These are phyloP conservation scores for Caulochytrium protostelioides DNA, from an alignment of 371 early-diverging fungal species.

Conservation along the genomic window DNA sequence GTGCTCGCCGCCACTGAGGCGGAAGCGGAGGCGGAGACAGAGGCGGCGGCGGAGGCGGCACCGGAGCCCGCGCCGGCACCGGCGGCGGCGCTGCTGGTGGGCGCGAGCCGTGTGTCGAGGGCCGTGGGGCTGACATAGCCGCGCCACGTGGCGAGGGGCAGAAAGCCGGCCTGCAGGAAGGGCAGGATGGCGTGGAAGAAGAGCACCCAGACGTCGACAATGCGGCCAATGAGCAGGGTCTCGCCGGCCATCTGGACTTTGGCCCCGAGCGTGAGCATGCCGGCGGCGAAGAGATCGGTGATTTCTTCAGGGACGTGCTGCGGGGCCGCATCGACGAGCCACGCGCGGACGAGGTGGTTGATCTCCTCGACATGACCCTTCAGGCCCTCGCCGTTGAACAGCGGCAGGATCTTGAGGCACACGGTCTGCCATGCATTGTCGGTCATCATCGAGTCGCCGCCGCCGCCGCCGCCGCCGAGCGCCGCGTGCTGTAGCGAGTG, in stretches of 20 bases:
- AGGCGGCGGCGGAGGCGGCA: too few relatives aligned
- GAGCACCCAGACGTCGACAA: constrained; percentile 67
- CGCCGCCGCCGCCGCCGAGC: too few relatives aligned
- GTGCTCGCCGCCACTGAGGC: too few relatives aligned
- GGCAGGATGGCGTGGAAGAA: constrained; percentile 63
- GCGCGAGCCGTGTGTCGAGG: too few relatives aligned
- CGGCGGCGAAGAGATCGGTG: constrained; percentile 33
- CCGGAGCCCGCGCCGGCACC: too few relatives aligned
- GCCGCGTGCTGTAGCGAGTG: too few relatives aligned
- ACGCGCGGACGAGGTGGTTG: constrained; percentile 50
- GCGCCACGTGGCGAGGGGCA: too few relatives aligned
- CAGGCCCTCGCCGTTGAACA: constrained; percentile 69
- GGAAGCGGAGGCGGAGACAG: too few relatives aligned
- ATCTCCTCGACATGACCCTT: constrained; percentile 58
- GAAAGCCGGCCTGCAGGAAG: constrained; percentile 62
- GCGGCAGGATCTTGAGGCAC: constrained; percentile 46
- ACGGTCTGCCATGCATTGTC: constrained; percentile 53
- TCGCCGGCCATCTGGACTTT: constrained; percentile 47
- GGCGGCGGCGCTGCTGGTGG: too few relatives aligned
- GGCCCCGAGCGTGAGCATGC: constrained; percentile 47
- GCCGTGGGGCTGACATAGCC: too few relatives aligned
- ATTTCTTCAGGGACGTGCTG: constrained; percentile 22
- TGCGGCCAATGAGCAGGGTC: constrained; percentile 40
- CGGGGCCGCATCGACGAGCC: constrained; percentile 30
- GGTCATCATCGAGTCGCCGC: too few relatives aligned